A percentile compares a stretch with the other conserved stretches of the same genome.
Conservation (phyloP, 139 green algal species). For the Chlorella vulgaris region DNA sequence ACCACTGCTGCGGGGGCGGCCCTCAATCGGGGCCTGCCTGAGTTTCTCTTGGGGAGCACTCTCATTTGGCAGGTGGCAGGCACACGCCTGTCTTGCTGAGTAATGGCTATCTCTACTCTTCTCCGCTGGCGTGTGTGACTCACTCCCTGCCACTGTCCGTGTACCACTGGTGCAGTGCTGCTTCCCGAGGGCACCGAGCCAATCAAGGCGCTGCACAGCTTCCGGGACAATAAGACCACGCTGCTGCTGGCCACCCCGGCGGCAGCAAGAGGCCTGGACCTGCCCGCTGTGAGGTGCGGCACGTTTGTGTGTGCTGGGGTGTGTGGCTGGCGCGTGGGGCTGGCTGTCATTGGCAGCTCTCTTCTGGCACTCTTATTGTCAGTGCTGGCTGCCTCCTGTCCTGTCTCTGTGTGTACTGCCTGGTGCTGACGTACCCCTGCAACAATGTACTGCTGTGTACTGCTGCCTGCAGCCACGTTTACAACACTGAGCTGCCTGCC, state of each 20-base stretch:
- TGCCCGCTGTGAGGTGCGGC: constrained; percentile 73
- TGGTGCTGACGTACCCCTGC: not conserved
- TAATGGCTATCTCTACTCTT: too few relatives aligned
- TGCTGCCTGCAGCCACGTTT: constrained; percentile 65
- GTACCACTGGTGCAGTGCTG: too few relatives aligned
- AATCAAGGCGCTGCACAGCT: constrained; percentile 69
- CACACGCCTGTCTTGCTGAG: too few relatives aligned
- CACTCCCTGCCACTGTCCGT: not conserved
- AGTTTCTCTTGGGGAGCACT: too few relatives aligned
- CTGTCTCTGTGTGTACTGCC: not conserved
- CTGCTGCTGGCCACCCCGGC: constrained; percentile 75
- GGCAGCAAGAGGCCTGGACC: constrained; percentile 79
- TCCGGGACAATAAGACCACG: constrained; percentile 68
- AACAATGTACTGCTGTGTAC: not conserved
- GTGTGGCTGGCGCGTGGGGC: not conserved
- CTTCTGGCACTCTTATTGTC: too few relatives aligned
- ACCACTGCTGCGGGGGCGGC: too few relatives aligned
- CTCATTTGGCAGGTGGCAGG: too few relatives aligned
- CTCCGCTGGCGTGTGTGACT: too few relatives aligned
- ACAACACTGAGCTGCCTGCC: constrained; percentile 70
- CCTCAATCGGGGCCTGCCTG: too few relatives aligned
- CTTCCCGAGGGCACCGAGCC: constrained; percentile 77
- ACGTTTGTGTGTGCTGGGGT: too few relatives aligned
- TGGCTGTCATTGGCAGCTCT: not conserved
- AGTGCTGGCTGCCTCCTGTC: not conserved